These are phyloP conservation scores for Flaveria linearis DNA, from an alignment of 129 eudicot species.

Conservation along the genomic window DNA sequence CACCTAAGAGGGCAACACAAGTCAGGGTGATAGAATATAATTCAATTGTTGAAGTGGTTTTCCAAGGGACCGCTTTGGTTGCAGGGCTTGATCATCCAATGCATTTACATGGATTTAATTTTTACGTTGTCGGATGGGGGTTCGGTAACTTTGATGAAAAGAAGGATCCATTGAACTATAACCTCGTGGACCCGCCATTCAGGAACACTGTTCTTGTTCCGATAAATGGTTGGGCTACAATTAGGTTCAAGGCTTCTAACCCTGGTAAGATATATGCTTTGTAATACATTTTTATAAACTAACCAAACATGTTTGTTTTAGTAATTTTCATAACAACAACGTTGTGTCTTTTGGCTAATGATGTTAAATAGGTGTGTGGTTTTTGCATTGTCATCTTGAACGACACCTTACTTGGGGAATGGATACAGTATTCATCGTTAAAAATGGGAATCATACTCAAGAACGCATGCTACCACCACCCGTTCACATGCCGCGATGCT, in stretches of 20 bases:
- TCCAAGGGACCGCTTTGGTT: conserved; percentile 54
- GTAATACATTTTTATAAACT: background rate
- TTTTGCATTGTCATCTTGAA: conserved; percentile 41
- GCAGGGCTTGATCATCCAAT: conserved; percentile 63
- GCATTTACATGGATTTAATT: conserved; percentile 69
- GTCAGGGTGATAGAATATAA: conserved; percentile 44
- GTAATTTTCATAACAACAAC: background rate
- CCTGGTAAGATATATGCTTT: conserved; percentile 37
- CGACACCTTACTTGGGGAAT: conserved; percentile 49
- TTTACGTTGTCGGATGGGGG: conserved; percentile 58
- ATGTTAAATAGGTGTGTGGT: conserved; percentile 41
- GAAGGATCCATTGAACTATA: conserved; percentile 52
- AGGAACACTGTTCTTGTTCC: conserved; percentile 64
- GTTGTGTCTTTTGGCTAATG: background rate
- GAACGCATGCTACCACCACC: conserved; percentile 49
- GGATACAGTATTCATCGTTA: conserved; percentile 40
- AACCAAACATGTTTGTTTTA: background rate
- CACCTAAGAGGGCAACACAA: conserved; percentile 43
- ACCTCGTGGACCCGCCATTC: conserved; percentile 55
- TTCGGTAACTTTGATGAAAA: conserved; percentile 51
- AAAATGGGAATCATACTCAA: conserved; percentile 27
- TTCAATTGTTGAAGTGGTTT: conserved; percentile 41
- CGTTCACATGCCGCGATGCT: conserved; percentile 34
- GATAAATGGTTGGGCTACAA: conserved; percentile 54
- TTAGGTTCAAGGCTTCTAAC: conserved; percentile 54